Evolutionary conservation across 805 yeast species (phyloP).

Genomic region (Suhomyces tanzawaensis): DNA sequence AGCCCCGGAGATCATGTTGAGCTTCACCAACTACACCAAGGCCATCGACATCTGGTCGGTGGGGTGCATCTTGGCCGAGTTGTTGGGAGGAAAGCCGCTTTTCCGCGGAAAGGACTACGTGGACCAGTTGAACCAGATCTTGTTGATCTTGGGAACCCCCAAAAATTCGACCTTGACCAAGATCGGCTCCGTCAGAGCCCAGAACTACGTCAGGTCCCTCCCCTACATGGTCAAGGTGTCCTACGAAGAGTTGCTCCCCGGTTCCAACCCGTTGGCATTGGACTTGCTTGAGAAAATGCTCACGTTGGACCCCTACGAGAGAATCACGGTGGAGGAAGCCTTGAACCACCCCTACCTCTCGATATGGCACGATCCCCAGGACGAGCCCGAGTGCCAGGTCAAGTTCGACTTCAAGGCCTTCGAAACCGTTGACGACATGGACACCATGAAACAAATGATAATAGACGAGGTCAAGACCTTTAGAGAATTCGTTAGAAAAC

Average conservation of each 20-base stretch:
- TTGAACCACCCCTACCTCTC: conserved; percentile 82
- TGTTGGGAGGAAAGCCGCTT: conserved; percentile 85
- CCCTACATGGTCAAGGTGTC: conserved; percentile 81
- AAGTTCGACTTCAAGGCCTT: conserved; percentile 82
- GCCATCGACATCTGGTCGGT: conserved; percentile 98
- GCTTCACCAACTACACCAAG: conserved; percentile 91
- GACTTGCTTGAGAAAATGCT: conserved; percentile 69
- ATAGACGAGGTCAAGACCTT: conserved; percentile 75
- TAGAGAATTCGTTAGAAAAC: conserved; percentile 78
- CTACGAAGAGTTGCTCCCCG: conserved; percentile 69
- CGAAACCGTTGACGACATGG: conserved; percentile 80
- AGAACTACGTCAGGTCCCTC: conserved; percentile 82
- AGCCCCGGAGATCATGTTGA: conserved; percentile 96
- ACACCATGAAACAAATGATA: conserved; percentile 71
- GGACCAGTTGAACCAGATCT: conserved; percentile 86
- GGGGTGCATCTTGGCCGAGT: conserved; percentile 94
- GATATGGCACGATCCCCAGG: conserved; percentile 81
- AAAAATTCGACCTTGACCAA: conserved; percentile 46
- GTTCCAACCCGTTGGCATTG: conserved; percentile 83
- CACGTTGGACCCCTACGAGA: conserved; percentile 78
- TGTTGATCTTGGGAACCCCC: conserved; percentile 90
- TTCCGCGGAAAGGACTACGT: conserved; percentile 96
- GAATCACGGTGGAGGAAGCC: conserved; percentile 88
- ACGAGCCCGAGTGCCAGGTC: conserved; percentile 79
- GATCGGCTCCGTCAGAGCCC: conserved; percentile 82